Percentiles rank a stretch among this genome's conserved stretches.
These are phyloP conservation scores for Zymoseptoria pseudotritici DNA, from an alignment of 2,329 filamentous ascomycete species.

Conservation along the genomic window DNA sequence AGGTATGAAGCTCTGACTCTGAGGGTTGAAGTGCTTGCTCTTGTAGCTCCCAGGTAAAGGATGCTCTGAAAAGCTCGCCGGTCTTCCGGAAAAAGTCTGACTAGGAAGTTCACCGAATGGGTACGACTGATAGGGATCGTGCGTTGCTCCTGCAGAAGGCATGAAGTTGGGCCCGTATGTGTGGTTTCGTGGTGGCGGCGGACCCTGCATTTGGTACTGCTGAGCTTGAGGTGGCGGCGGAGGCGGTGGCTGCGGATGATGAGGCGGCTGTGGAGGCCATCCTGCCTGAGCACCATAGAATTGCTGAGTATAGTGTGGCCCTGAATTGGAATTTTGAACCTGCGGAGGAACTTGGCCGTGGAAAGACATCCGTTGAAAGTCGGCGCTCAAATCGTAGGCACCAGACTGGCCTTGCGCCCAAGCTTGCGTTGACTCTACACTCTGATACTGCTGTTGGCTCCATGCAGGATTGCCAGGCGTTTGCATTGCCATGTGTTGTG, in stretches of 20 bases:
- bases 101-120: constrained; percentile 71
- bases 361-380: constrained; percentile 44
- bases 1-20: constrained; percentile 87
- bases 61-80: constrained; percentile 66
- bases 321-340: constrained; percentile 2
- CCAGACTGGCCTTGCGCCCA: constrained; percentile 28
- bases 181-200: constrained; percentile 5
- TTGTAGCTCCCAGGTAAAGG: constrained; percentile 79
- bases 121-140: constrained; percentile 47
- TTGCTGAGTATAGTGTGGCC: constrained; percentile 16
- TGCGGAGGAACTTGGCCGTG: constrained; percentile 26
- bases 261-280: constrained; percentile 26
- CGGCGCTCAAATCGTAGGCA: constrained; percentile 37
- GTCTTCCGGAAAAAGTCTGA: constrained; percentile 61
- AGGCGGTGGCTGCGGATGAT: background rate
- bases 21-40: constrained; percentile 83
- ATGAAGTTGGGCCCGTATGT: constrained; percentile 7
- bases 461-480: constrained; percentile 8
- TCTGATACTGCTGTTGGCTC: constrained; percentile 19
- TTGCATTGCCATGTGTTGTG: constrained; percentile 5
- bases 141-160: constrained; percentile 28
- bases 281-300: constrained; percentile 19
- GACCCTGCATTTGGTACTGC: constrained; percentile 1
- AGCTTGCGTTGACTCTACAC: constrained; percentile 31
- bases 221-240: background rate